Conservation (phyloP, 1,284 basidiomycete species). For the Bjerkandera adusta region DNA sequence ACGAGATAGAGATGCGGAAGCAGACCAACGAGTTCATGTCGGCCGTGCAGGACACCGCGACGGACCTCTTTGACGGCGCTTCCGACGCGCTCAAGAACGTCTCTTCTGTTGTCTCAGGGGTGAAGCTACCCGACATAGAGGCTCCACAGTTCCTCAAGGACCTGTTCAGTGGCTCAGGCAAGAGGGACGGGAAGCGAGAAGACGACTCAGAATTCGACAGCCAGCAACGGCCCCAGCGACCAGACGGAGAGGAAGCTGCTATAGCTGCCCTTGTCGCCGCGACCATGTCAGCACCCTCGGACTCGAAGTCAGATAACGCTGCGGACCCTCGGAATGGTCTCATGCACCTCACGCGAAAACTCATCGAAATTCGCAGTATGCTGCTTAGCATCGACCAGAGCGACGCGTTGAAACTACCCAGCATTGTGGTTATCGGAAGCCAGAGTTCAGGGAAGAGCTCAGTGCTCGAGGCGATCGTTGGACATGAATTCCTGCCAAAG, state of each 20-base stretch:
- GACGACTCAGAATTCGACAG: constrained; percentile 27
- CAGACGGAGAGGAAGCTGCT: constrained; percentile 51
- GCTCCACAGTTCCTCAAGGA: constrained; percentile 73
- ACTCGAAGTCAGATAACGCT: constrained; percentile 45
- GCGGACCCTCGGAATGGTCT: constrained; percentile 61
- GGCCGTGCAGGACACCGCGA: constrained; percentile 65
- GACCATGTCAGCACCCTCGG: constrained; percentile 70
- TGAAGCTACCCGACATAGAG: constrained; percentile 67
- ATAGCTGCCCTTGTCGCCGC: constrained; percentile 75
- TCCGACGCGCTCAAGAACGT: constrained; percentile 63
- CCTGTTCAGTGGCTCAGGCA: constrained; percentile 49
- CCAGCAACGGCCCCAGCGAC: constrained; percentile 39
- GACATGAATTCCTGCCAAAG: constrained; percentile 98
- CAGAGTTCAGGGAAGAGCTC: constrained; percentile 98
- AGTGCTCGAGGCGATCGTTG: constrained; percentile 96
- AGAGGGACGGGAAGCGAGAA: constrained; percentile 26
- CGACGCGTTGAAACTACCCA: constrained; percentile 90
- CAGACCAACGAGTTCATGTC: constrained; percentile 65
- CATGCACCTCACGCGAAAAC: constrained; percentile 91
- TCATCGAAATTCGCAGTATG: constrained; percentile 96
- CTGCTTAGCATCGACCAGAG: constrained; percentile 94
- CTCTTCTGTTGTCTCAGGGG: constrained; percentile 52
- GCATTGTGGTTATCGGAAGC: constrained; percentile 97
- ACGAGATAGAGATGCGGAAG: constrained; percentile 60
- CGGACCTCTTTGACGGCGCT: constrained; percentile 63